Evolutionary conservation across 176 grass and related monocot genomes (phyloP).

Genomic region (Alopecurus myosuroides): DNA sequence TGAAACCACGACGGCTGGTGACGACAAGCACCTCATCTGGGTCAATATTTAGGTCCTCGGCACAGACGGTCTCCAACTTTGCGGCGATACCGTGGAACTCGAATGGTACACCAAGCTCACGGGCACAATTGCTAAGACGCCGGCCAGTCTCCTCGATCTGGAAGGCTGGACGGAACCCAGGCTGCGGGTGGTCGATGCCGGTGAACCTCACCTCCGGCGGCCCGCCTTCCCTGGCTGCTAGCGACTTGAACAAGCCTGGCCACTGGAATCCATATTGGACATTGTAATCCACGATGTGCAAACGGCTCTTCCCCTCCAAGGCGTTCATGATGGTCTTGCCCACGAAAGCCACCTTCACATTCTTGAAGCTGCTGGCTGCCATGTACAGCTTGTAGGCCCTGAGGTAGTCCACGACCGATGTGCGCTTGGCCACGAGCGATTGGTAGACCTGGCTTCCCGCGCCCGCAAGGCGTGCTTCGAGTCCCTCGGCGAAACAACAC

Average conservation of each 20-base stretch:
- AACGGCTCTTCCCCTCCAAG: neutral
- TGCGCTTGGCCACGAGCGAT: conserved; percentile 12
- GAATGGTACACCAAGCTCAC: conserved; percentile 18
- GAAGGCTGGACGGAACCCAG: conserved; percentile 38
- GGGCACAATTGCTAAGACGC: conserved; percentile 27
- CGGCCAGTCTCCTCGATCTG: conserved; percentile 39
- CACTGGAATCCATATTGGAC: conserved; percentile 33
- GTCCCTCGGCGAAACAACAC: conserved; percentile 47
- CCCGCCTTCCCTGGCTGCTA: conserved; percentile 27
- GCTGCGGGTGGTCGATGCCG: conserved; percentile 31
- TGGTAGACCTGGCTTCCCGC: conserved; percentile 46
- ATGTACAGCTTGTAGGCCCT: conserved; percentile 20
- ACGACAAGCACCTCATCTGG: conserved; percentile 30
- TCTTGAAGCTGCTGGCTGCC: conserved; percentile 17
- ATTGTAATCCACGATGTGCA: conserved; percentile 41
- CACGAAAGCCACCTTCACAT: neutral
- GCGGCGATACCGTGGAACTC: conserved; percentile 1
- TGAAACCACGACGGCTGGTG: neutral
- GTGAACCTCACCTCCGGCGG: conserved; percentile 46
- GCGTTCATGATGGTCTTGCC: neutral
- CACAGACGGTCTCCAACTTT: neutral
- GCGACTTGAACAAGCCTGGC: neutral
- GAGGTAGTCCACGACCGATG: conserved; percentile 19
- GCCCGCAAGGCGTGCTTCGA: conserved; percentile 50
- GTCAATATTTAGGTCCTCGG: conserved; percentile 15